Evolutionary conservation across 257 asterid genomes (phyloP).

Genomic region (Solanum medicagineum): DNA sequence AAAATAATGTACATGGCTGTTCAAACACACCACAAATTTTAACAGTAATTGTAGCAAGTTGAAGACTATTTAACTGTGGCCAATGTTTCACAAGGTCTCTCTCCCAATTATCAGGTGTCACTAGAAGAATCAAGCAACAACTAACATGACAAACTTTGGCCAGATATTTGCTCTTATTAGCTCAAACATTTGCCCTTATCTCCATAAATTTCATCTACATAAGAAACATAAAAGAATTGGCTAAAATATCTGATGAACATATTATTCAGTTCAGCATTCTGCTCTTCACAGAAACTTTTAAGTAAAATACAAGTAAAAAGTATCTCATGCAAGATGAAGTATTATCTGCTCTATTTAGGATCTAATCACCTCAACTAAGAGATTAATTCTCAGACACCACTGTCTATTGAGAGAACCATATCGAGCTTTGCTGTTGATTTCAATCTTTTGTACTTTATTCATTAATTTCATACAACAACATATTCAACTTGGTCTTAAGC

Average conservation of each 20-base stretch:
- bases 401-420: not conserved
- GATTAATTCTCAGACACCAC: not conserved
- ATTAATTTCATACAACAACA: not conserved
- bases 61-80: not conserved
- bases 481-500: not conserved
- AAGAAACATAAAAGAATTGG: not conserved
- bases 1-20: not conserved
- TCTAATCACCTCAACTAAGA: not conserved
- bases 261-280: not conserved
- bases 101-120: not conserved
- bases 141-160: not conserved
- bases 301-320: not conserved
- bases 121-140: not conserved
- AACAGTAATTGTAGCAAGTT: not conserved
- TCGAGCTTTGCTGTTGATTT: not conserved
- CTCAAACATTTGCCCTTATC: not conserved
- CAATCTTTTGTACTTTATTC: not conserved
- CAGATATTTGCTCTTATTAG: not conserved
- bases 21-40: not conserved
- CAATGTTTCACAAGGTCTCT: not conserved
- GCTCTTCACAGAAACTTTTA: not conserved
- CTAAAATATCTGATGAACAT: not conserved
- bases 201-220: not conserved
- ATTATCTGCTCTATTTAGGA: not conserved
- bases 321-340: not conserved